These are phyloP conservation scores for Funneliformis caledonium DNA, from an alignment of 371 early-diverging fungal species.

Conservation along the genomic window DNA sequence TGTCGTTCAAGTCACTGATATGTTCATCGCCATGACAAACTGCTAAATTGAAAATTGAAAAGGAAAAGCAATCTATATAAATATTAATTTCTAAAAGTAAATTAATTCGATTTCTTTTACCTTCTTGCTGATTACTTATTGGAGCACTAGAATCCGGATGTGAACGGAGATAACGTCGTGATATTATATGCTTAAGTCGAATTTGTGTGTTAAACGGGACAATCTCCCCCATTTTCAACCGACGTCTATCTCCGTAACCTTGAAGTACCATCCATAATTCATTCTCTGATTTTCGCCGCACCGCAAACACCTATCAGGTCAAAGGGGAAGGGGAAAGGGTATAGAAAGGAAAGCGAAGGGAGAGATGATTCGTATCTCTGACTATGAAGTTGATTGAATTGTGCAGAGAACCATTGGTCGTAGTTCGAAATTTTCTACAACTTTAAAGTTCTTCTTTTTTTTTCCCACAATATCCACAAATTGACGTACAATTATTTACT, in stretches of 20 bases:
- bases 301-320: conserved; percentile 48
- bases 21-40: conserved; percentile 58
- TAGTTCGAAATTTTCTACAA: no score
- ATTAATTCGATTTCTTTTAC: background rate
- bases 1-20: conserved; percentile 61
- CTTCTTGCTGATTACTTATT: conserved; percentile 64
- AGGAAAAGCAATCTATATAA: background rate
- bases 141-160: conserved; percentile 59
- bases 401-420: no score
- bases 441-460: no score
- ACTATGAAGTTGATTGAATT: no score
- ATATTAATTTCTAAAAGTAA: background rate
- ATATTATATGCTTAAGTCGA: conserved; percentile 58
- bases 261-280: conserved; percentile 63
- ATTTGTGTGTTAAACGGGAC: conserved; percentile 60
- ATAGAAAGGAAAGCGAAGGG: no score
- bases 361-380: background rate
- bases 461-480: no score
- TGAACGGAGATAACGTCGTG: conserved; percentile 61
- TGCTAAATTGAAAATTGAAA: conserved; percentile 35
- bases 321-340: background rate
- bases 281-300: conserved; percentile 50
- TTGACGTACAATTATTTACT: no score
- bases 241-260: conserved; percentile 44
- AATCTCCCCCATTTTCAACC: conserved; percentile 48